Evolutionary conservation across 2,329 filamentous ascomycete species (phyloP).

Genomic region (Exophiala calicioides): DNA sequence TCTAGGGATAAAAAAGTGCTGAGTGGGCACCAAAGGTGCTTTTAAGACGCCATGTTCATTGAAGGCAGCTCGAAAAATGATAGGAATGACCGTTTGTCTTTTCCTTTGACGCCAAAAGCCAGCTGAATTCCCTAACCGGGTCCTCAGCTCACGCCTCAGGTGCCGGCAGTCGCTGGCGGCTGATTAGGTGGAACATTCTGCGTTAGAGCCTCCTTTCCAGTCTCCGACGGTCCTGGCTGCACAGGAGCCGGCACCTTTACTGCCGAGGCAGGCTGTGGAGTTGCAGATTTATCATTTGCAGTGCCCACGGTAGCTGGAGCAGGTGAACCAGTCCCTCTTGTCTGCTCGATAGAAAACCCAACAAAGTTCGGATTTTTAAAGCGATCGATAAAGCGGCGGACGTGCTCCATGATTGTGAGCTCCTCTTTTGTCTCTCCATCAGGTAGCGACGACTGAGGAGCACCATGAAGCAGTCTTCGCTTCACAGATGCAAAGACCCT

Average conservation of each 20-base stretch:
- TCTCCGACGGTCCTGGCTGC: neutral
- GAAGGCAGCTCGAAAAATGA: too few relatives aligned
- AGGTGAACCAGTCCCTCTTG: slow-evolving; percentile 14
- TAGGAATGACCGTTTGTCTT: too few relatives aligned
- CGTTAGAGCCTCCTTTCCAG: too few relatives aligned
- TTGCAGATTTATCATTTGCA: neutral
- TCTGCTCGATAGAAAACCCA: slow-evolving; percentile 21
- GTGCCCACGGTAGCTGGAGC: slow-evolving; percentile 4
- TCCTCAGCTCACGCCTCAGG: too few relatives aligned
- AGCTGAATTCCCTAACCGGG: too few relatives aligned
- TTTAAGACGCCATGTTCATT: too few relatives aligned
- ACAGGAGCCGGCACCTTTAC: neutral
- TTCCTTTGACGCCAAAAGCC: too few relatives aligned
- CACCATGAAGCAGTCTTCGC: slow-evolving; percentile 27
- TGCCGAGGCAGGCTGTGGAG: slow-evolving; percentile 6
- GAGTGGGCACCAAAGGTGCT: too few relatives aligned
- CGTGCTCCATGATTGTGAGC: slow-evolving; percentile 27
- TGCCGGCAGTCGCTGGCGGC: too few relatives aligned
- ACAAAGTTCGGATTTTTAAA: slow-evolving; percentile 30
- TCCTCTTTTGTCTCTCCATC: slow-evolving; percentile 29
- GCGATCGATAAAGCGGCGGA: slow-evolving; percentile 25
- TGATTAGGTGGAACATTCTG: too few relatives aligned
- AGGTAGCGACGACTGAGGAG: slow-evolving; percentile 18
- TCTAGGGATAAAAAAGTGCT: too few relatives aligned
- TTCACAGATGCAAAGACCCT: slow-evolving; percentile 28